phyloP scores from a whole-genome alignment of 176 grass and related monocot species.

The Musa schizocarpa region DNA sequence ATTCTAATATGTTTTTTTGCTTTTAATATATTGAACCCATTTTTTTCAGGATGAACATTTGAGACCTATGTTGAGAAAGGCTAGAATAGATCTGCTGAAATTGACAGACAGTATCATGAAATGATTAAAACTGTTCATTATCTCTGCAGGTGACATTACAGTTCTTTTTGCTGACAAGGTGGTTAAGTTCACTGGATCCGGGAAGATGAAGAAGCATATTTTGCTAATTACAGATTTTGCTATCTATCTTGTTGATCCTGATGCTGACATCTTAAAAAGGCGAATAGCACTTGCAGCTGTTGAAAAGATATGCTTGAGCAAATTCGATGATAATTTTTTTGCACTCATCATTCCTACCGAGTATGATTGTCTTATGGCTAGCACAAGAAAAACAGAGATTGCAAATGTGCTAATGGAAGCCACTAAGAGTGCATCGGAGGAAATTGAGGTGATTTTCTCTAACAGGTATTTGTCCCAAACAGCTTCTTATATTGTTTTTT shows the following conservation, averaged over 20 bases:
- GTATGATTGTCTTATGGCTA: constrained; percentile 84
- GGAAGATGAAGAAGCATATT: constrained; percentile 84
- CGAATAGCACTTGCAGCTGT: constrained; percentile 85
- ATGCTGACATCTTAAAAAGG: constrained; percentile 79
- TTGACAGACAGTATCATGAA: not conserved
- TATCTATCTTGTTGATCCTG: constrained; percentile 80
- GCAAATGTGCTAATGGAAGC: constrained; percentile 58
- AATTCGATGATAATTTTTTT: constrained; percentile 74
- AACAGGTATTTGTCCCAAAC: constrained; percentile 43
- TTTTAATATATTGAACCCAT: not conserved
- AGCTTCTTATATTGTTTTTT: constrained; percentile 1
- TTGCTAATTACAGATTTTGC: constrained; percentile 86
- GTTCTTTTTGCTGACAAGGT: constrained; percentile 88
- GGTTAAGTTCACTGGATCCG: constrained; percentile 67
- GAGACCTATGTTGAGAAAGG: not conserved
- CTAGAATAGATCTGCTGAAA: not conserved
- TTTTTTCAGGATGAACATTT: not conserved
- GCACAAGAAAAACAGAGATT: constrained; percentile 81
- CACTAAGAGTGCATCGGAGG: constrained; percentile 63
- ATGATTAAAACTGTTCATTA: not conserved
- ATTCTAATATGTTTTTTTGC: not conserved
- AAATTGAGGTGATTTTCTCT: constrained; percentile 72
- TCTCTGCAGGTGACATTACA: constrained; percentile 64
- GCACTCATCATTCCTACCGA: constrained; percentile 76
- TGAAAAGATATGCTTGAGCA: constrained; percentile 67